Base-by-base conservation (phyloP, 1,284 basidiomycete species). In the Ceratobasidium sp. region DNA sequence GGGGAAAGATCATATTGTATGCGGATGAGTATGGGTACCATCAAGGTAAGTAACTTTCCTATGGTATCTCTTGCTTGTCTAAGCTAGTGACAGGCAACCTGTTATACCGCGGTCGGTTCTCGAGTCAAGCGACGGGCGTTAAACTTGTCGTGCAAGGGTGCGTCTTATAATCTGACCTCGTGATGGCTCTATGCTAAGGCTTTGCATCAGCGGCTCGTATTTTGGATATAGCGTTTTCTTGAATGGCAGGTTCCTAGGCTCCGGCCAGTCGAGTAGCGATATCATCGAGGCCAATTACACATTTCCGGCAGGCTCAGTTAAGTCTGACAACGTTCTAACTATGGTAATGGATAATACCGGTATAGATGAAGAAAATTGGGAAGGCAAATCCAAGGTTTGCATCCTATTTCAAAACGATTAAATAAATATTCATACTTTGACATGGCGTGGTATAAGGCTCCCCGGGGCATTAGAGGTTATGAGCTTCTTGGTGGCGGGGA, bases 81-180 rank as follows among this genome's bases (percentile, higher is more conserved):
- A 66, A 40, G 60, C 69, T 46, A 51, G 2, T 39, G 42, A 26
- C 28, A 82, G 82, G 83, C 26, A 83, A 83, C 70, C 82, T 83
- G 60, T 77, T 85, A 13, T 88, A 86, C 85, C 86, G 88, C 3
- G 89, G 88, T 0, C 86, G 86, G 71, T 89, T 89, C 81, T 82
- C 77, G 15, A 87, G 86, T 7, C 84, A 81, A 53, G 85, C 85
- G 0, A 86, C 84, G 0, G 88, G 87, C 23, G 84, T 89, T 3
- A 80, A 85, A 56, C 81, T 89, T 9, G 84, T 85, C 13, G 85
- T 89, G 23, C 86, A 89, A 81, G 88, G 87, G 86, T 87, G 51
- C 18, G 81, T 80, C 53, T n/a, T 39, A n/a, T n/a, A n/a, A 40
- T 39, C 12, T 63, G n/a, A 9, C 39, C 39, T 6, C n/a, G 40